phyloP scores from a whole-genome alignment of 2,329 filamentous ascomycete genomes.

The Sporothrix schenckii region DNA sequence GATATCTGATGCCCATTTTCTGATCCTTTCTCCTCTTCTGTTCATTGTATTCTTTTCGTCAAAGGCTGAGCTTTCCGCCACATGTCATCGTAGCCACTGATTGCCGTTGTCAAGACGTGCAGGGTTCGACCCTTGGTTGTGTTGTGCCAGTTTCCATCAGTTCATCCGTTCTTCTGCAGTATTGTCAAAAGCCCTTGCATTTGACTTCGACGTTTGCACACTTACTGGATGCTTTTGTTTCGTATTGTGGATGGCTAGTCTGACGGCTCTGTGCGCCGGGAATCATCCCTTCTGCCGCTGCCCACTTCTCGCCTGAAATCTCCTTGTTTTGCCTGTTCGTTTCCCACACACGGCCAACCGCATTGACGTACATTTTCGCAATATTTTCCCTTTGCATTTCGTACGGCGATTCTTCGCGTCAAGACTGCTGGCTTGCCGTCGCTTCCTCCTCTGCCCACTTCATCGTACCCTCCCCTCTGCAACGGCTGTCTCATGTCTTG shows the following conservation, averaged over 20 bases:
- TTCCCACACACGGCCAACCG: not conserved
- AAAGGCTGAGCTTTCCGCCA: slow-evolving; percentile 10
- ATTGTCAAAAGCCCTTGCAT: not conserved
- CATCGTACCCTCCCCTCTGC: not conserved
- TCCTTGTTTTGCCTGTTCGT: slow-evolving; percentile 19
- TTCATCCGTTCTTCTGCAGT: not conserved
- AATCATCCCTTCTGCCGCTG: not conserved
- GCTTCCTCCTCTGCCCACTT: not conserved
- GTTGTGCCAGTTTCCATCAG: not conserved
- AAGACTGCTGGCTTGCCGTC: not conserved
- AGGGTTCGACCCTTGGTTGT: slow-evolving; percentile 1
- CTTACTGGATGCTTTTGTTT: not conserved
- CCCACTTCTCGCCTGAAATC: not conserved
- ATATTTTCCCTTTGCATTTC: too few species aligned
- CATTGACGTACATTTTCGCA: not conserved
- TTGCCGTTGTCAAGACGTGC: slow-evolving; percentile 23
- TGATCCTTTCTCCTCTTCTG: not conserved
- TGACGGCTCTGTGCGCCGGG: not conserved
- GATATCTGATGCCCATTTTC: not conserved
- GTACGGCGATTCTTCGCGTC: not conserved
- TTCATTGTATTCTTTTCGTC: not conserved
- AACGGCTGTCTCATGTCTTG: slow-evolving; percentile 26
- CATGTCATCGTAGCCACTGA: slow-evolving; percentile 8
- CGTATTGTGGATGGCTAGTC: not conserved
- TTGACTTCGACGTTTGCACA: too few species aligned